phyloP scores from a whole-genome alignment of 2,329 filamentous ascomycete species.

The Alternaria postmessia region DNA sequence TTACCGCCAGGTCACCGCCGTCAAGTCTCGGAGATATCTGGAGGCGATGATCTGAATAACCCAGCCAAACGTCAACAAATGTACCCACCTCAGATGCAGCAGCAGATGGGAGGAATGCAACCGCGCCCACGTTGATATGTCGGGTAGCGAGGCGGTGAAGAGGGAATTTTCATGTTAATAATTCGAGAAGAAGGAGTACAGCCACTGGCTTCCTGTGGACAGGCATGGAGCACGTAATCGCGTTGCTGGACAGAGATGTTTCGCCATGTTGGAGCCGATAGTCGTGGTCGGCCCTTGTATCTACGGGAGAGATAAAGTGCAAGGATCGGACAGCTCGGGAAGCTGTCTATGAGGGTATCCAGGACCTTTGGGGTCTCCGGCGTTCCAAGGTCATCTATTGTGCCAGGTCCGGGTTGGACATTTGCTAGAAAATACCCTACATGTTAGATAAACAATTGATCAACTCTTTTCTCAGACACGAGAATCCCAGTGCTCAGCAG shows the following conservation, averaged over 20 bases:
- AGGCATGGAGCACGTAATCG: constrained; percentile 7
- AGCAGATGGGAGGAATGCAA: constrained; percentile 60
- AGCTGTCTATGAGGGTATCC: constrained; percentile 6
- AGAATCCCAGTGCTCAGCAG: not conserved
- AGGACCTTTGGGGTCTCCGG: constrained; percentile 10
- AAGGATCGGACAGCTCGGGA: constrained; percentile 7
- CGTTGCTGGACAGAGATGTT: not conserved
- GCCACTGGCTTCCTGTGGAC: not conserved
- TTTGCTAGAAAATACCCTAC: constrained; percentile 19
- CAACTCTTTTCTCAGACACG: not conserved
- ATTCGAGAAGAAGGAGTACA: not conserved
- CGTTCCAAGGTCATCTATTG: constrained; percentile 6
- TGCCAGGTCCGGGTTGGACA: constrained; percentile 9
- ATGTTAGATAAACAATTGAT: constrained; percentile 16
- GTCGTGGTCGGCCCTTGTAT: constrained; percentile 15
- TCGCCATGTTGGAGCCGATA: not conserved
- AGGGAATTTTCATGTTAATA: not conserved
- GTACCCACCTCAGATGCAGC: constrained; percentile 56
- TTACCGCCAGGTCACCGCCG: constrained; percentile 56
- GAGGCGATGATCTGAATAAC: constrained; percentile 60
- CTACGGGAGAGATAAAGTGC: constrained; percentile 1
- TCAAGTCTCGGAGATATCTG: constrained; percentile 68
- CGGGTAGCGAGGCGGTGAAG: not conserved
- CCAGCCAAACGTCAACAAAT: constrained; percentile 67
- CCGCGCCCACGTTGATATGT: constrained; percentile 55